Percentiles rank a stretch among this genome's conserved stretches.
Conservation (phyloP, 306 rosid genomes). For the Lablab purpureus region DNA sequence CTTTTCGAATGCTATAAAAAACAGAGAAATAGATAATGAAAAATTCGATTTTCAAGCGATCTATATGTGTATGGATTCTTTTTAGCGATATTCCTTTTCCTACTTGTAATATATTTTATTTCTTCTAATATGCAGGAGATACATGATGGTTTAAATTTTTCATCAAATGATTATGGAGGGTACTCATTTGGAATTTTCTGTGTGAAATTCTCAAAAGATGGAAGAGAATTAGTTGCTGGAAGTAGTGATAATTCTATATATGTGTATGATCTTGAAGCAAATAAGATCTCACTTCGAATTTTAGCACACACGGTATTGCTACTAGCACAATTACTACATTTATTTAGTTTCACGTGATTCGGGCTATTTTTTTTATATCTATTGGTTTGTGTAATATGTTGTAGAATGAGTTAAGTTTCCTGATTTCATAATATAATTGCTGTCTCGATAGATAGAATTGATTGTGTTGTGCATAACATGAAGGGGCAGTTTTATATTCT, state of each 20-base stretch:
- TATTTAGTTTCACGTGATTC: slow-evolving; percentile 29
- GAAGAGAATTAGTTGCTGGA: slow-evolving; percentile 94
- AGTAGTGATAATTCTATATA: slow-evolving; percentile 80
- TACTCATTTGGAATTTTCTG: slow-evolving; percentile 85
- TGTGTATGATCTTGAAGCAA: slow-evolving; percentile 91
- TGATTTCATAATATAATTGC: slow-evolving; percentile 18
- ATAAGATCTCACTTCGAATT: slow-evolving; percentile 84
- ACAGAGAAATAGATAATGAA: slow-evolving; percentile 17
- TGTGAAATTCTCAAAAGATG: slow-evolving; percentile 87
- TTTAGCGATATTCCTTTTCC: slow-evolving; percentile 26
- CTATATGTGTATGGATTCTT: neutral
- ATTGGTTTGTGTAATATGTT: slow-evolving; percentile 14
- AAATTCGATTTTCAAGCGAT: slow-evolving; percentile 10
- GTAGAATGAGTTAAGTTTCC: slow-evolving; percentile 16
- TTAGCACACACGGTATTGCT: slow-evolving; percentile 73
- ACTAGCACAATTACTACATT: slow-evolving; percentile 35
- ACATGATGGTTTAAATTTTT: slow-evolving; percentile 84
- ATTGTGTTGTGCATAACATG: slow-evolving; percentile 24
- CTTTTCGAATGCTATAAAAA: slow-evolving; percentile 23
- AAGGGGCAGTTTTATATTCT: slow-evolving; percentile 14
- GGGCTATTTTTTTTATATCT: slow-evolving; percentile 17
- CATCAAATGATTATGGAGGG: slow-evolving; percentile 64
- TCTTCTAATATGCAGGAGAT: slow-evolving; percentile 74
- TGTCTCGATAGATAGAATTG: slow-evolving; percentile 5
- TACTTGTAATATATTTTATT: slow-evolving; percentile 35